These are phyloP conservation scores for Alternaria consortialis DNA, from an alignment of 2,329 filamentous ascomycete species.

Conservation along the genomic window DNA sequence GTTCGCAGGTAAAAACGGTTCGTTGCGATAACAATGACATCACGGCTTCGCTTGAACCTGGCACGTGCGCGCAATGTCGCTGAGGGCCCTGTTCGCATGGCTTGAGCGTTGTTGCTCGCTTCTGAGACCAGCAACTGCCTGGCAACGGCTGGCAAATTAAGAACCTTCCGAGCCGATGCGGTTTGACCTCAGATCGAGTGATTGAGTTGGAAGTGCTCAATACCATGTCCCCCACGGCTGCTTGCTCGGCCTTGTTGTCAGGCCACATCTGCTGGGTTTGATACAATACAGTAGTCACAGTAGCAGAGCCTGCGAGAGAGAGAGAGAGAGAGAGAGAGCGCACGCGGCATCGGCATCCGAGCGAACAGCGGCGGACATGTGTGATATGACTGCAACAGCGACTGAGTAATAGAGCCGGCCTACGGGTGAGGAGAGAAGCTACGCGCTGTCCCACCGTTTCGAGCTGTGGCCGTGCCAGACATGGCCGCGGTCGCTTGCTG, in stretches of 20 bases:
- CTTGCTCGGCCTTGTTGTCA: slow-evolving; percentile 13
- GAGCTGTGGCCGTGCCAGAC: slow-evolving; percentile 34
- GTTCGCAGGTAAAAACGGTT: slow-evolving; percentile 14
- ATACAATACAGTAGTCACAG: background rate
- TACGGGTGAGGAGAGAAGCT: slow-evolving; percentile 10
- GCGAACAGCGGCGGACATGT: slow-evolving; percentile 15
- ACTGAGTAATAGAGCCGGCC: slow-evolving; percentile 15
- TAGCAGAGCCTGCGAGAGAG: background rate
- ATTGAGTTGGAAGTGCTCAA: background rate
- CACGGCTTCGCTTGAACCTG: slow-evolving; percentile 19
- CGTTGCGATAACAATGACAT: slow-evolving; percentile 24
- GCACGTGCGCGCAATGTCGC: slow-evolving; percentile 19
- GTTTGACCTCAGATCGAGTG: slow-evolving; percentile 13
- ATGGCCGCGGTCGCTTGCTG: slow-evolving; percentile 29
- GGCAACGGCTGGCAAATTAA: slow-evolving; percentile 31
- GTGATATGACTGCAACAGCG: slow-evolving; percentile 6
- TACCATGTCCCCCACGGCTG: slow-evolving; percentile 11
- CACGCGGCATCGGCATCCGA: slow-evolving; percentile 15
- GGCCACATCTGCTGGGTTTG: slow-evolving; percentile 17
- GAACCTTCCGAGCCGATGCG: slow-evolving; percentile 15
- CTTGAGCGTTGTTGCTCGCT: slow-evolving; percentile 25
- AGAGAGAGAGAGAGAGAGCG: background rate
- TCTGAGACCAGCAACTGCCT: slow-evolving; percentile 20
- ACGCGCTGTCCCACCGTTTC: slow-evolving; percentile 35
- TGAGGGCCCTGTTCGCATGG: slow-evolving; percentile 16